Evolutionary conservation across 805 yeast genomes (phyloP).

Genomic region (Vanderwaltozyma polyspora): DNA sequence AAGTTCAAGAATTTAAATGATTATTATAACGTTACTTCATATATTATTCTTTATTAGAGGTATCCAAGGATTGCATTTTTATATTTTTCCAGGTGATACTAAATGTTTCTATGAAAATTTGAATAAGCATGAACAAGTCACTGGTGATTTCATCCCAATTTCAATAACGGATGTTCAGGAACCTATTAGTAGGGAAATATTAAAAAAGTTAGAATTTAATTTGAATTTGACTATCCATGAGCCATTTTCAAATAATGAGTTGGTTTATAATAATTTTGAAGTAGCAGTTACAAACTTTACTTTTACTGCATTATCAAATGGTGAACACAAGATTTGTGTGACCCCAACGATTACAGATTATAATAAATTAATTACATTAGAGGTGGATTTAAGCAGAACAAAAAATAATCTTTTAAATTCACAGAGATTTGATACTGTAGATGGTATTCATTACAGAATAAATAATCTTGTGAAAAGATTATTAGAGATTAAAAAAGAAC

Average conservation of each 20-base stretch:
- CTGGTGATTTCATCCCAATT: slow-evolving; percentile 51
- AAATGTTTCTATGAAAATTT: slow-evolving; percentile 47
- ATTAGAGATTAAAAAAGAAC: too few species aligned
- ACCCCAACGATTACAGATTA: slow-evolving; percentile 28
- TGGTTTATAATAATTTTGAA: slow-evolving; percentile 59
- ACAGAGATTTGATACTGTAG: background rate
- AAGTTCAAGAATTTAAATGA: too few species aligned
- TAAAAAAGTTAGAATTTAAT: slow-evolving; percentile 26
- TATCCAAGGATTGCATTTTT: slow-evolving; percentile 64
- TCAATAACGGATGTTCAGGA: background rate
- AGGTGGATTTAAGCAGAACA: too few species aligned
- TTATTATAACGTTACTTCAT: too few species aligned
- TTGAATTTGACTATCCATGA: slow-evolving; percentile 32
- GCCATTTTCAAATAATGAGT: slow-evolving; percentile 72
- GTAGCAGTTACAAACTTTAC: slow-evolving; percentile 55
- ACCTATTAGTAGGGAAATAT: slow-evolving; percentile 37
- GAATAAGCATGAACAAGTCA: slow-evolving; percentile 60
- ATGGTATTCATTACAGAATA: slow-evolving; percentile 41
- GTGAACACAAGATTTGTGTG: slow-evolving; percentile 78
- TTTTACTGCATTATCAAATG: slow-evolving; percentile 72
- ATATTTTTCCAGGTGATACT: slow-evolving; percentile 61
- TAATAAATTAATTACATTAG: slow-evolving; percentile 1
- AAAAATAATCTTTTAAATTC: too few species aligned
- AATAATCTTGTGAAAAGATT: too few species aligned
- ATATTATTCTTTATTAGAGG: too few species aligned